These are phyloP conservation scores for Phaseolus lunatus DNA, from an alignment of 306 rosid species.

Conservation along the genomic window DNA sequence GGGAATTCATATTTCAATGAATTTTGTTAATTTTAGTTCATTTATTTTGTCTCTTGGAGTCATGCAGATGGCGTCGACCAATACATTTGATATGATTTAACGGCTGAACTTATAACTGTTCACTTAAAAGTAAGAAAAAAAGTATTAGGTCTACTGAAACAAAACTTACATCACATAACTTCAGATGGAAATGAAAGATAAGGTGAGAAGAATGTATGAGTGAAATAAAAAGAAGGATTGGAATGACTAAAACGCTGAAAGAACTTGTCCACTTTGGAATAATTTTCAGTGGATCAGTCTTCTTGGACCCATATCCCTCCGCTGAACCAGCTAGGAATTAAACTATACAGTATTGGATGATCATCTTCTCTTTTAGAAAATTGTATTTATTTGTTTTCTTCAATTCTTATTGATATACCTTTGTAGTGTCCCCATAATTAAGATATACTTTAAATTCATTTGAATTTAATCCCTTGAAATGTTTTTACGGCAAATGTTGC, in stretches of 20 bases:
- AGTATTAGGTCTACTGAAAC: not conserved
- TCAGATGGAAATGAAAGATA: not conserved
- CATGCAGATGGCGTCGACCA: not conserved
- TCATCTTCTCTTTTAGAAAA: constrained; percentile 15
- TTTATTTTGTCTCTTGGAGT: not conserved
- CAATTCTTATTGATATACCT: constrained; percentile 9
- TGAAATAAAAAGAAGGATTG: constrained; percentile 33
- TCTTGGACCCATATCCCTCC: constrained; percentile 36
- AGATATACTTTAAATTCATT: not conserved
- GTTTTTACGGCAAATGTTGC: not conserved
- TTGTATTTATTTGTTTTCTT: not conserved
- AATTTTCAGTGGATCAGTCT: constrained; percentile 30
- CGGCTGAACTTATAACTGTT: constrained; percentile 1
- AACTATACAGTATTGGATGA: not conserved
- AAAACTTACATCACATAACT: constrained; percentile 6
- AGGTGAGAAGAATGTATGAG: constrained; percentile 14
- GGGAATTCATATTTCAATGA: not conserved
- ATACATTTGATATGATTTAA: not conserved
- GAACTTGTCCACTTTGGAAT: constrained; percentile 6
- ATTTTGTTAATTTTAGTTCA: not conserved
- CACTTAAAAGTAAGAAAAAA: not conserved
- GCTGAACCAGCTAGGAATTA: constrained; percentile 27
- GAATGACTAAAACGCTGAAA: constrained; percentile 5
- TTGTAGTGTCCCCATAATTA: constrained; percentile 15
- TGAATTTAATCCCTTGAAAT: not conserved